Evolutionary conservation across 2,329 filamentous ascomycete species (phyloP).

Genomic region (Harringtonia lauricola): DNA sequence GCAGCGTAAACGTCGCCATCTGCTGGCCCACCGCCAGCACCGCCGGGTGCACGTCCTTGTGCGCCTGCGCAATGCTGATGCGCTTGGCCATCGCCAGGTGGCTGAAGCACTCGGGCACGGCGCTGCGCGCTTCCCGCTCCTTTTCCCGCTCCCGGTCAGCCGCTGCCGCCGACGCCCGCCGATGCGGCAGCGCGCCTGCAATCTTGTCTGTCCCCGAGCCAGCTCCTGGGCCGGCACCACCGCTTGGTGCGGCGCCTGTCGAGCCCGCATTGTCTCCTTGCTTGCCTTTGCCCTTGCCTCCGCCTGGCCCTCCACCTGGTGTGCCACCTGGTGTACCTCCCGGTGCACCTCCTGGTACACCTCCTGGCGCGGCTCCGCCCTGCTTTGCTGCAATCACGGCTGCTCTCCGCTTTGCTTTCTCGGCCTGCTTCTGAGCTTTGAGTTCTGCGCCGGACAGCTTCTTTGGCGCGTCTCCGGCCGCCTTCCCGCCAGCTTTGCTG

Average conservation of each 20-base stretch:
- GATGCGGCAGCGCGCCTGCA: background rate
- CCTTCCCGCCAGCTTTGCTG: background rate
- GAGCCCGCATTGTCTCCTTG: background rate
- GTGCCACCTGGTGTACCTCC: slow-evolving; percentile 14
- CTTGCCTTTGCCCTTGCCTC: slow-evolving; percentile 4
- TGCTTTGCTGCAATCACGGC: slow-evolving; percentile 50
- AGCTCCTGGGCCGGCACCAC: background rate
- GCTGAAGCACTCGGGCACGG: slow-evolving; percentile 64
- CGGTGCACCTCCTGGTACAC: slow-evolving; percentile 31
- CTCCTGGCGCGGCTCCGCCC: slow-evolving; percentile 28
- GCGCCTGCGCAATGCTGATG: slow-evolving; percentile 43
- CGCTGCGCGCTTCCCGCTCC: slow-evolving; percentile 48
- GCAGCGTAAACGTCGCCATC: slow-evolving; percentile 79
- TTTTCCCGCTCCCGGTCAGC: slow-evolving; percentile 38
- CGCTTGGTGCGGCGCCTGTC: background rate
- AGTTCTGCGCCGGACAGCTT: slow-evolving; percentile 67
- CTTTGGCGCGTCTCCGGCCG: slow-evolving; percentile 16
- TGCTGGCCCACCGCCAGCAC: slow-evolving; percentile 80
- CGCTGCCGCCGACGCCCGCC: background rate
- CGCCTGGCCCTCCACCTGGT: too few relatives aligned
- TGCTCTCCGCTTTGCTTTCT: slow-evolving; percentile 78
- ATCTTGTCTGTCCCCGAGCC: background rate
- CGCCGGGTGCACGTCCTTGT: slow-evolving; percentile 75
- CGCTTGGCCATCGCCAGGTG: slow-evolving; percentile 63
- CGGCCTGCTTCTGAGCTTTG: slow-evolving; percentile 82